A percentile compares a stretch with the other conserved stretches of the same genome.
phyloP scores from a whole-genome alignment of 176 grass and related monocot species.

The Hyparrhenia diplandra region DNA sequence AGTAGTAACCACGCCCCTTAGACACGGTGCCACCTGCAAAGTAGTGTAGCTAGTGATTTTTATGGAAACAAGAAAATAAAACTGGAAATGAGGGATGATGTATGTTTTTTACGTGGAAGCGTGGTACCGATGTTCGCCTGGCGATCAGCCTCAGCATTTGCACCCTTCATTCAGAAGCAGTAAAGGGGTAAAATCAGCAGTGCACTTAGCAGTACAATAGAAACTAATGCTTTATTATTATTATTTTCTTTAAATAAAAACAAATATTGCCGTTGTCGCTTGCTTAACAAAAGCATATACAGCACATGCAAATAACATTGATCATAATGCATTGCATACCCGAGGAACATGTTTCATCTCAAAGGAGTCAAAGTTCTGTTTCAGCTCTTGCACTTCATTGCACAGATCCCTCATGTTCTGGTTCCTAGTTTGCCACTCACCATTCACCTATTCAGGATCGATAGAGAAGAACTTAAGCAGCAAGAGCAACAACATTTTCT shows the following conservation, averaged over 20 bases:
- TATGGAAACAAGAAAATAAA: neutral
- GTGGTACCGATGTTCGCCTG: constrained; percentile 60
- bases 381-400: constrained; percentile 47
- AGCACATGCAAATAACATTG: neutral
- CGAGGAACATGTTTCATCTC: constrained; percentile 47
- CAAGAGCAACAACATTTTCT: neutral
- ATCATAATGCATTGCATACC: constrained; percentile 22
- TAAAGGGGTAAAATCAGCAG: constrained; percentile 22
- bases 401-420: constrained; percentile 54
- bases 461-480: neutral
- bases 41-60: neutral
- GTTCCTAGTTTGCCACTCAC: constrained; percentile 47
- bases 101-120: constrained; percentile 28
- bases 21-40: constrained; percentile 35
- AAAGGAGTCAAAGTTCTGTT: constrained; percentile 45
- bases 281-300: neutral
- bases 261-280: too few relatives aligned
- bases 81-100: neutral
- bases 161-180: constrained; percentile 42
- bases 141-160: constrained; percentile 62
- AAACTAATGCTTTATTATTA: neutral
- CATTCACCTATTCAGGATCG: constrained; percentile 41
- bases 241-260: neutral
- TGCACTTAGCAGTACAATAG: neutral
- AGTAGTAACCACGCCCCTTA: constrained; percentile 33